Percentiles rank a stretch among this genome's conserved stretches.
Evolutionary conservation across 192 early-diverging fungal genomes (phyloP).

Genomic region (Coemansia sp.): DNA sequence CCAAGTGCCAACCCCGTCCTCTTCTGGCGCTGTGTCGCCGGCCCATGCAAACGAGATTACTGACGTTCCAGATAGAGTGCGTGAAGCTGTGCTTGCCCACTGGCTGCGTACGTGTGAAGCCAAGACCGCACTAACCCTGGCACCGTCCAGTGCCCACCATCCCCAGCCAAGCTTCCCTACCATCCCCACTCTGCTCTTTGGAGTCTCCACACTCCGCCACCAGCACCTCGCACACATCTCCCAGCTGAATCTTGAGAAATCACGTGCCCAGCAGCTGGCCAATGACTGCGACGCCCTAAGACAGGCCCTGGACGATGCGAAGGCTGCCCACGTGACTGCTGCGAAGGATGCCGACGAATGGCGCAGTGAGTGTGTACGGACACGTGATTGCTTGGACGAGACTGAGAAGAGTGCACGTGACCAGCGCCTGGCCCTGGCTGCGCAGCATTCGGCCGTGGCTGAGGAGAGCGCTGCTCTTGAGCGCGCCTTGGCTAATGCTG

Average conservation of each 20-base stretch:
- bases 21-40: constrained; percentile 12
- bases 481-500: constrained; percentile 26
- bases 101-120: constrained; percentile 27
- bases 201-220: background rate
- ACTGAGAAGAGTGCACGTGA: background rate
- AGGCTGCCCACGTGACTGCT: no score
- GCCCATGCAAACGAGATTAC: constrained; percentile 4
- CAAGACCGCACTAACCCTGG: constrained; percentile 6
- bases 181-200: background rate
- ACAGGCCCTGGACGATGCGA: no score
- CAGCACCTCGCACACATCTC: background rate
- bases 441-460: background rate
- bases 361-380: constrained; percentile 21
- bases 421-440: background rate
- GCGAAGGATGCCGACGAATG: constrained; percentile 25
- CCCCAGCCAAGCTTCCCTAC: no score
- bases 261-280: background rate
- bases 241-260: background rate
- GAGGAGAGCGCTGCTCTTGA: constrained; percentile 15
- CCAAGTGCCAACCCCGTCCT: constrained; percentile 6
- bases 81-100: constrained; percentile 14
- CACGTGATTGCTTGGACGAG: constrained; percentile 7
- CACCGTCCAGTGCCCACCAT: background rate
- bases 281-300: no score
- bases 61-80: constrained; percentile 12